Percentiles rank a stretch among this genome's conserved stretches.
Evolutionary conservation across 768 basidiomycete genomes (phyloP).

Genomic region (Hirschioporus abietinus): DNA sequence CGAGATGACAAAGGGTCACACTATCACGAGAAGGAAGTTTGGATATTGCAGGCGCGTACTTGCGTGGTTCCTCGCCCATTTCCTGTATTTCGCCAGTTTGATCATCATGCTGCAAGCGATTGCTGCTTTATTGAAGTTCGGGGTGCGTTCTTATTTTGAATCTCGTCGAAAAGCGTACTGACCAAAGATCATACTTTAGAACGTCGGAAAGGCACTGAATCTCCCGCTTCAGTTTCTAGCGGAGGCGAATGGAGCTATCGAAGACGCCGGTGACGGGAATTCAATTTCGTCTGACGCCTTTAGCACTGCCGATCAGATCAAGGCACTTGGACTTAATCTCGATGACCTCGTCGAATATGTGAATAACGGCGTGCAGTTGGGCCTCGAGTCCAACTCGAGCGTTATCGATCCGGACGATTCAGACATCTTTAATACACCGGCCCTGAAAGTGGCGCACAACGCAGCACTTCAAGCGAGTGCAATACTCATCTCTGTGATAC

Average conservation of each 20-base stretch:
- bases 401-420: not conserved
- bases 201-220: not conserved
- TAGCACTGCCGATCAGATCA: not conserved
- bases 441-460: not conserved
- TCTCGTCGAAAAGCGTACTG: not conserved
- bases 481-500: not conserved
- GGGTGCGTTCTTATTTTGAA: not conserved
- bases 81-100: not conserved
- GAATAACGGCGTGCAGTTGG: not conserved
- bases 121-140: not conserved
- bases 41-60: not conserved
- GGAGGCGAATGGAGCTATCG: not conserved
- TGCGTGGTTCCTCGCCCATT: constrained; percentile 2
- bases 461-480: not conserved
- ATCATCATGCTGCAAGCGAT: not conserved
- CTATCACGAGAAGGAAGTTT: not conserved
- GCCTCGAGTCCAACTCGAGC: not conserved
- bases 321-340: not conserved
- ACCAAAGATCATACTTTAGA: not conserved
- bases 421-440: not conserved
- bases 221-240: not conserved
- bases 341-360: not conserved
- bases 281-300: not conserved
- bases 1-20: not conserved
- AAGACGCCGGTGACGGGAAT: not conserved